These are phyloP conservation scores for Yamadazyma endophytica DNA, from an alignment of 805 yeast genomes.

Conservation along the genomic window DNA sequence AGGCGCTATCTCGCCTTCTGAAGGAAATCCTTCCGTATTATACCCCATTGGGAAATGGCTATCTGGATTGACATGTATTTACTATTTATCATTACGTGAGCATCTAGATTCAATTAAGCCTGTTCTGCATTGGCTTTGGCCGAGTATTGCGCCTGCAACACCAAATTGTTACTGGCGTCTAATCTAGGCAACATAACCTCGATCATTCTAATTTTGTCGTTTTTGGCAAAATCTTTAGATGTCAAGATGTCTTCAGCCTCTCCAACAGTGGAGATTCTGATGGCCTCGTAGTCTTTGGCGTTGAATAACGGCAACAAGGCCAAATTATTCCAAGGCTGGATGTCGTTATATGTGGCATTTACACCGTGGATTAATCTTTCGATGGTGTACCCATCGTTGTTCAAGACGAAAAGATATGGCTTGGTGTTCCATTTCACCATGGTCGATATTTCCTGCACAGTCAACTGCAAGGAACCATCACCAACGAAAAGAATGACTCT, in stretches of 20 bases:
- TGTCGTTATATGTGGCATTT: conserved; percentile 58
- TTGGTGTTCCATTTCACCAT: conserved; percentile 62
- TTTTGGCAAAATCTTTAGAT: conserved; percentile 45
- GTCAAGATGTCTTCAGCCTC: conserved; percentile 51
- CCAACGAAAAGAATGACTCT: conserved; percentile 68
- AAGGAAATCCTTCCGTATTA: too few relatives aligned
- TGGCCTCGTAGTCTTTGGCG: conserved; percentile 52
- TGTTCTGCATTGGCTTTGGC: conserved; percentile 21
- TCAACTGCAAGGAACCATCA: conserved; percentile 73
- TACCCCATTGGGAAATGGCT: too few relatives aligned
- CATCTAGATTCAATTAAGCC: too few relatives aligned
- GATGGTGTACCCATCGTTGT: conserved; percentile 73
- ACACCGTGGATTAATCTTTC: conserved; percentile 72
- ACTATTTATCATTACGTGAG: too few relatives aligned
- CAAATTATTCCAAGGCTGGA: conserved; percentile 67
- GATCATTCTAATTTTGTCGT: conserved; percentile 59
- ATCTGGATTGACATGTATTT: too few relatives aligned
- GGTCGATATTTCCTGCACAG: conserved; percentile 70
- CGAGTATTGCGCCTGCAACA: conserved; percentile 32
- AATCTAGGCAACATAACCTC: conserved; percentile 65
- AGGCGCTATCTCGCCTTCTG: too few relatives aligned
- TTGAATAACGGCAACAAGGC: conserved; percentile 56
- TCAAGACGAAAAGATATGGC: conserved; percentile 66
- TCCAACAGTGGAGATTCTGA: conserved; percentile 51
- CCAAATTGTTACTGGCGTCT: conserved; percentile 67